These are phyloP conservation scores for Phialemoniopsis sp. DNA, from an alignment of 2,329 filamentous ascomycete species.

Conservation along the genomic window DNA sequence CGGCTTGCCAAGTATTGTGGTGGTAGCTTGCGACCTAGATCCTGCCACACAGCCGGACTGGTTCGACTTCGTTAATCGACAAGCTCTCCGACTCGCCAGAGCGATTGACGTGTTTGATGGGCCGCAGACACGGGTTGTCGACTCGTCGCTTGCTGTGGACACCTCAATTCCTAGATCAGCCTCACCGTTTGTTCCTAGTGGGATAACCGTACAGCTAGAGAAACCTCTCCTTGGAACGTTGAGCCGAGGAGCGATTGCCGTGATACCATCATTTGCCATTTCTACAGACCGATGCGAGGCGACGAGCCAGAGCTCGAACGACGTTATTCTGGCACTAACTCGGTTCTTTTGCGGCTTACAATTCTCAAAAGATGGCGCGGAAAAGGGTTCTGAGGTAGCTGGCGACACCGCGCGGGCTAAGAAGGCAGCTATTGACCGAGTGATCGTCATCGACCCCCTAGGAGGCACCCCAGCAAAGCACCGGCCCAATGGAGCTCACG, in stretches of 20 bases:
- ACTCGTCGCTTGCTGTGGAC: slow-evolving; percentile 44
- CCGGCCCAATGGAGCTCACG: slow-evolving; percentile 60
- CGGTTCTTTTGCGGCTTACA: slow-evolving; percentile 69
- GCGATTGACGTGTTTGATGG: slow-evolving; percentile 25
- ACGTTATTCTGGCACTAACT: slow-evolving; percentile 73
- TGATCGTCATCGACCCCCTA: slow-evolving; percentile 83
- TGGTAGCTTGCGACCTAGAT: slow-evolving; percentile 65
- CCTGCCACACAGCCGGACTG: slow-evolving; percentile 18
- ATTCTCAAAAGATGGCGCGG: slow-evolving; percentile 19
- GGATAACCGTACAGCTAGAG: slow-evolving; percentile 36
- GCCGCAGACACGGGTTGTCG: slow-evolving; percentile 65
- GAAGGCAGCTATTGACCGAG: slow-evolving; percentile 67
- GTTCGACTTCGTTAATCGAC: too few species aligned
- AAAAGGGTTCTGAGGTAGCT: slow-evolving; percentile 23
- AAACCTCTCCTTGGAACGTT: slow-evolving; percentile 62
- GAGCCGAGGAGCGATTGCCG: slow-evolving; percentile 63
- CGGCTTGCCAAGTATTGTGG: slow-evolving; percentile 76
- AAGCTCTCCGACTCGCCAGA: slow-evolving; percentile 23
- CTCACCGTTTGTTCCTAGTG: slow-evolving; percentile 26
- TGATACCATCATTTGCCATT: slow-evolving; percentile 54
- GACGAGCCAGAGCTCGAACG: slow-evolving; percentile 40
- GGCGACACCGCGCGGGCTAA: slow-evolving; percentile 33
- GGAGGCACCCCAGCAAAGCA: slow-evolving; percentile 75
- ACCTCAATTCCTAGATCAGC: slow-evolving; percentile 9
- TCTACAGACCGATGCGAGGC: slow-evolving; percentile 33